Evolutionary conservation across 305 asterid genomes (phyloP), one percentile per base, ranked within the genome.

Genomic region (Solanum hybrid): DNA sequence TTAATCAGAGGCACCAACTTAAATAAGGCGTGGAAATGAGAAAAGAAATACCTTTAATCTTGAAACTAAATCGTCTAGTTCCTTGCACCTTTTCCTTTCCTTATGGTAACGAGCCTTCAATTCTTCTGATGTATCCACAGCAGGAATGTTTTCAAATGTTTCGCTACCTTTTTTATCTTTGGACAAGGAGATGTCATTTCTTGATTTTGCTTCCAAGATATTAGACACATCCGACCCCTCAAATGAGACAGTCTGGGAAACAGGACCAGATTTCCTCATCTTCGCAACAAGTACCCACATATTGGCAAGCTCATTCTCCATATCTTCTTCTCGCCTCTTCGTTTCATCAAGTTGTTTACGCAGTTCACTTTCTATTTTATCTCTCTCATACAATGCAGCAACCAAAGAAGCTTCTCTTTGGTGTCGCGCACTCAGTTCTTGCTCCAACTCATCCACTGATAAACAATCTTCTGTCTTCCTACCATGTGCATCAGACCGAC

Each of bases 391-490:
- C 91, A 96, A 90, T 57, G 98, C 98, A 87, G 94, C 94, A 90
- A 96, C 98, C 93, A 96, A 91, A 89, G 96, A 94, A 72, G 97
- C 97, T 90, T 96, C 98, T 92, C 97, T 93, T 92, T 96, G 97
- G 90, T 94, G 92, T 91, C 98, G 92, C 51, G 96, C 94, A 80
- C 68, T 94, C 87, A 94, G 92, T 92, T 96, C 98, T 82, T 91
- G 90, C 91, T 94, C 96, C 89, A 95, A 89, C 92, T 96, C 98
- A 91, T 93, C 97, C 90, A 91, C 75, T 4, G 96, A 93, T 61
- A 96, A 90, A 87, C 92, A 79, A 86, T 93, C 94, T 77, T 92
- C 95, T 32, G 87, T 88, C 89, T 94, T 93, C 89, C 92, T 91
- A 75, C 38, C 81, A 90, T 88, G 90, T 45, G 93, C 90, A 86